phyloP scores from a whole-genome alignment of 2,329 filamentous ascomycete species.

The Chrysosporium queenslandicum region DNA sequence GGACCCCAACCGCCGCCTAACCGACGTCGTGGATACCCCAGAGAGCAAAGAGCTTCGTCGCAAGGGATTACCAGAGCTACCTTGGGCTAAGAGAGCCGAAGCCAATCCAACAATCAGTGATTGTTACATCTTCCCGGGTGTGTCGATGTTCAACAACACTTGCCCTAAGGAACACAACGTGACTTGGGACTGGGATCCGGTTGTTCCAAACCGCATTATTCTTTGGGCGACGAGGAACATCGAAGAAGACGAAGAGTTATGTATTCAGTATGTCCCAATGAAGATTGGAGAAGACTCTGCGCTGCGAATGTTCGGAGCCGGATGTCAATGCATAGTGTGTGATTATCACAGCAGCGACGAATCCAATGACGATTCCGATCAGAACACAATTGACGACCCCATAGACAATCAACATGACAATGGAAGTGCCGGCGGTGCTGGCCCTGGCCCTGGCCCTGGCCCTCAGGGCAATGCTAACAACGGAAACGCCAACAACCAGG shows the following conservation, averaged over 20 bases:
- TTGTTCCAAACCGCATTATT: slow-evolving; percentile 25
- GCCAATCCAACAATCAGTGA: slow-evolving; percentile 20
- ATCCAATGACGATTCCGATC: not conserved
- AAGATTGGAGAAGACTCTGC: slow-evolving; percentile 9
- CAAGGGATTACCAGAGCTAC: not conserved
- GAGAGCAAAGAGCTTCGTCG: slow-evolving; percentile 13
- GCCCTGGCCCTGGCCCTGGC: not conserved
- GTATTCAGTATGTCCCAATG: slow-evolving; percentile 9
- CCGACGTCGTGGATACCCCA: slow-evolving; percentile 5
- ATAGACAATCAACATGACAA: not conserved
- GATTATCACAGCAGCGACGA: not conserved
- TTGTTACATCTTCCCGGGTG: slow-evolving; percentile 27
- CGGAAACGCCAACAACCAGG: not conserved
- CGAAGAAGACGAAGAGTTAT: slow-evolving; percentile 22
- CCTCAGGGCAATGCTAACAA: not conserved
- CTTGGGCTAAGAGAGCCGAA: slow-evolving; percentile 7
- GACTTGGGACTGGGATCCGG: slow-evolving; percentile 24
- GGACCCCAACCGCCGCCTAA: slow-evolving; percentile 19
- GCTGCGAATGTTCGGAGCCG: slow-evolving; percentile 9
- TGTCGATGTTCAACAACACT: slow-evolving; percentile 28
- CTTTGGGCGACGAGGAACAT: slow-evolving; percentile 24
- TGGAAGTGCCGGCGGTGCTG: not conserved
- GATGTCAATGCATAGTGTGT: slow-evolving; percentile 2
- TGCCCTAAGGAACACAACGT: slow-evolving; percentile 22
- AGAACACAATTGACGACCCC: too few species aligned